phyloP scores from a whole-genome alignment of 805 yeast species.

The Lipomyces sp. region DNA sequence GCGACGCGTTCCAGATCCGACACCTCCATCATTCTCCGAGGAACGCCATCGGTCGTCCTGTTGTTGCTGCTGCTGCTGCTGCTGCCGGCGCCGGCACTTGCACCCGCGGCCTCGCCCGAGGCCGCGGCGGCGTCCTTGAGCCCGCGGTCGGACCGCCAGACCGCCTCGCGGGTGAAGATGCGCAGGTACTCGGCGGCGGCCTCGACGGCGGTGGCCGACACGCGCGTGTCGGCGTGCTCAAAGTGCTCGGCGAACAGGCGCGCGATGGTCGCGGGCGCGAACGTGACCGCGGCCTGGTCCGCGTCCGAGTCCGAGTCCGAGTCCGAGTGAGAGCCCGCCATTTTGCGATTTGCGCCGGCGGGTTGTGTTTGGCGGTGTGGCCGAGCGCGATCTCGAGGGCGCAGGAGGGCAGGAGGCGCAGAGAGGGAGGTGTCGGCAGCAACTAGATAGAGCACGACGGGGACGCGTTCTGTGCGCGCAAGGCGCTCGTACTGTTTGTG shows the following conservation, averaged over 20 bases:
- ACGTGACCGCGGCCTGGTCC: constrained; percentile 7
- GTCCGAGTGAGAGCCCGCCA: not conserved
- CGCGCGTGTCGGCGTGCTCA: constrained; percentile 28
- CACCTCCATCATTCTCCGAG: constrained; percentile 41
- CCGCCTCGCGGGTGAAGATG: constrained; percentile 49
- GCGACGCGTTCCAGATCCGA: constrained; percentile 46
- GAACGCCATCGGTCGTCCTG: too few species aligned
- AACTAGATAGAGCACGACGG: too few species aligned
- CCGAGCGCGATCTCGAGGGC: not conserved
- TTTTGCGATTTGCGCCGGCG: not conserved
- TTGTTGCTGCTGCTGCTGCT: too few species aligned
- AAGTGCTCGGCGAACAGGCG: constrained; percentile 31
- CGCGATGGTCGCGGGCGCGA: constrained; percentile 25
- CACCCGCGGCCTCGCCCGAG: constrained; percentile 2
- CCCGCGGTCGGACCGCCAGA: constrained; percentile 47
- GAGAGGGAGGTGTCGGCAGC: too few species aligned
- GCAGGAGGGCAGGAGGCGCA: too few species aligned
- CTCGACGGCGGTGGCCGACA: constrained; percentile 30
- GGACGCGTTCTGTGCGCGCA: too few species aligned
- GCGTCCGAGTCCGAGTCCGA: not conserved
- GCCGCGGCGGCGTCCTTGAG: constrained; percentile 27
- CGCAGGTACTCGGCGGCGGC: constrained; percentile 46
- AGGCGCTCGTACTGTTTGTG: too few species aligned
- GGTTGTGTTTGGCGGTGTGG: not conserved
- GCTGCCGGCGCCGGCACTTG: too few species aligned